Base-by-base conservation (phyloP, 805 yeast genomes). In the Nakazawaea laoshanensis region DNA sequence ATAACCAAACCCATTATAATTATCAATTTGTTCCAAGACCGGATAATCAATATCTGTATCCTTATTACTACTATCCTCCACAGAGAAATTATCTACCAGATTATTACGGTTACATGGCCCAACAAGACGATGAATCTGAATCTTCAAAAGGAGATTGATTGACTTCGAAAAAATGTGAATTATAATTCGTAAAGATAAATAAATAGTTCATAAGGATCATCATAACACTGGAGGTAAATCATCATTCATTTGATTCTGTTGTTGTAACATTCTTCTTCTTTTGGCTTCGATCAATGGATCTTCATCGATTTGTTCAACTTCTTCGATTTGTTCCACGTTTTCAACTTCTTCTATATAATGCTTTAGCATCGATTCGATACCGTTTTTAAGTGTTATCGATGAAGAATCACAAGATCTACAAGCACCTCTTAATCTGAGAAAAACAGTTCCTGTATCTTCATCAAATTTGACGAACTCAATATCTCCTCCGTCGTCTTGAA, bases 401-500 rank as follows among this genome's bases (percentile, higher is more conserved):
- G 94, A 81, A 6, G 87, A 68, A 4, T 94, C 86, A 47, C 99
- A 92, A 2, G 94, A 73, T 35, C 94, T 79, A 59, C 99, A 92
- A 6, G 98, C 97, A 30, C 99, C 99, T 47, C 85, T 88, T 29
- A 92, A 63, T 52, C 83, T 86, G 46, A 92, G 71, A 53, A 74
- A 83, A 5, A 94, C 97, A 10, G 81, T 76, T 2, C 98, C 98
- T 1, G 81, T 68, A 38, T 79, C 84, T 42, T 81, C 86, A 37
- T 84, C 85, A 51, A 84, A 88, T 5, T 85, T 92, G 38, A 83
- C 70, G 53, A 77, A 94, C 46, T 85, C 88, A 41, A 92, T 78
- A 50, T 92, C 97, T 21, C 99, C 99, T 41, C 99, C 99, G 49
- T 92, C 99, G 49, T 92, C 99, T 60, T 87, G 95, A 37, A 92